Evolutionary conservation across 495 filamentous ascomycete species (phyloP).

Genomic region (Evansstolkia leycettana): DNA sequence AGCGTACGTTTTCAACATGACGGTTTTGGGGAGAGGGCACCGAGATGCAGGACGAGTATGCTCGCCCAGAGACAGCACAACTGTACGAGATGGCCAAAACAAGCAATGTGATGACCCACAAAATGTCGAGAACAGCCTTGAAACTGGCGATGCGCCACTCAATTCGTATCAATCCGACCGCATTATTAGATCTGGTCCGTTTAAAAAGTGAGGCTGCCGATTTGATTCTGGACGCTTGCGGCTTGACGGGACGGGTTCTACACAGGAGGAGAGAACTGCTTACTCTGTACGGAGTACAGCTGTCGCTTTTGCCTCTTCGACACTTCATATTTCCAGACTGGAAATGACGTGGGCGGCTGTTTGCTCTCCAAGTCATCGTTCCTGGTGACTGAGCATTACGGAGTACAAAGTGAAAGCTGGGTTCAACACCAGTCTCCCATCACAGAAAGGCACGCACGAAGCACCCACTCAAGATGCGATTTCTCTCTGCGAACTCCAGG

Average conservation of each 20-base stretch:
- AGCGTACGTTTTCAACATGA: constrained; percentile 1
- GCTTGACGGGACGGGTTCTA: no score
- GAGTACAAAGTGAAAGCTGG: not conserved
- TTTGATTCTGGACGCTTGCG: constrained; percentile 1
- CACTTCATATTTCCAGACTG: no score
- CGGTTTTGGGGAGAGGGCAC: not conserved
- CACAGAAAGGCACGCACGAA: no score
- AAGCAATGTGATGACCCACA: not conserved
- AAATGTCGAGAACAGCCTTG: not conserved
- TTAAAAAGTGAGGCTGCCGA: constrained; percentile 1
- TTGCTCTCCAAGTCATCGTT: not conserved
- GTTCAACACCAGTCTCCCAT: no score
- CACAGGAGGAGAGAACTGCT: no score
- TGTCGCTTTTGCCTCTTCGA: no score
- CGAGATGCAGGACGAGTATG: not conserved
- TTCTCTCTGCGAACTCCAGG: no score
- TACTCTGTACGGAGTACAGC: no score
- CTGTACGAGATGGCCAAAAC: not conserved
- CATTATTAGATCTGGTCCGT: not conserved
- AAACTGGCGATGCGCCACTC: not conserved
- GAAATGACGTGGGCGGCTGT: not conserved
- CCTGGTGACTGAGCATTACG: not conserved
- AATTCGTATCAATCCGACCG: not conserved
- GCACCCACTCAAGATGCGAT: no score
- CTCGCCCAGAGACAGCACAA: no score